These are phyloP conservation scores for Colletotrichum musicola DNA, from an alignment of 2,329 filamentous ascomycete genomes.

Conservation along the genomic window DNA sequence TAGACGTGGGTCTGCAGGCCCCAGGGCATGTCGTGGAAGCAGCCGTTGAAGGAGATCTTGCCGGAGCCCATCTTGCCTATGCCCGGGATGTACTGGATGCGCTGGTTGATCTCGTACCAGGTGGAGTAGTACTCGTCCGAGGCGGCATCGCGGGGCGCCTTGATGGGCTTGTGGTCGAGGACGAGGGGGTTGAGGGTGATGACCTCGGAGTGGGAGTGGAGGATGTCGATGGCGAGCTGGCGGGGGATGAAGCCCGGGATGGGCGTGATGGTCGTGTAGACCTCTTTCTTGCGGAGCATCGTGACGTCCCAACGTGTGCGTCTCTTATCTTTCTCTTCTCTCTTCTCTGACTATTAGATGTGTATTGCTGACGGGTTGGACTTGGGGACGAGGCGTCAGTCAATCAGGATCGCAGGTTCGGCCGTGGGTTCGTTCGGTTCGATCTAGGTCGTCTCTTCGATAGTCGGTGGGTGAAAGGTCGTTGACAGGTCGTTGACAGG, in stretches of 20 bases:
- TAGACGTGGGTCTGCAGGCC: constrained; percentile 80
- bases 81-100: constrained; percentile 76
- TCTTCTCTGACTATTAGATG: background rate
- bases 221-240: constrained; percentile 78
- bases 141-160: constrained; percentile 75
- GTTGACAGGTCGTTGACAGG: background rate
- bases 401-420: background rate
- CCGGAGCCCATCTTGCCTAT: constrained; percentile 74
- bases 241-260: constrained; percentile 78
- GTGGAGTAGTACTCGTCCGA: constrained; percentile 79
- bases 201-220: constrained; percentile 78
- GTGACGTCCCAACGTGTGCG: background rate
- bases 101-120: constrained; percentile 80
- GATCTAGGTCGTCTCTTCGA: too few relatives aligned
- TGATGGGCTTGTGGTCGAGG: constrained; percentile 71
- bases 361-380: too few relatives aligned
- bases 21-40: constrained; percentile 80
- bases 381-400: background rate
- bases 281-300: constrained; percentile 73
- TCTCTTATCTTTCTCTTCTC: background rate
- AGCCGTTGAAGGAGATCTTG: constrained; percentile 77
- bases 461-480: background rate
- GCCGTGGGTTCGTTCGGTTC: constrained; percentile 13
- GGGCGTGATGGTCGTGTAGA: constrained; percentile 77
- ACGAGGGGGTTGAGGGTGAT: constrained; percentile 79